Percentiles rank a stretch among this genome's conserved stretches.
Conservation (phyloP, 2,329 filamentous ascomycete genomes). For the Aulographum hederae region DNA sequence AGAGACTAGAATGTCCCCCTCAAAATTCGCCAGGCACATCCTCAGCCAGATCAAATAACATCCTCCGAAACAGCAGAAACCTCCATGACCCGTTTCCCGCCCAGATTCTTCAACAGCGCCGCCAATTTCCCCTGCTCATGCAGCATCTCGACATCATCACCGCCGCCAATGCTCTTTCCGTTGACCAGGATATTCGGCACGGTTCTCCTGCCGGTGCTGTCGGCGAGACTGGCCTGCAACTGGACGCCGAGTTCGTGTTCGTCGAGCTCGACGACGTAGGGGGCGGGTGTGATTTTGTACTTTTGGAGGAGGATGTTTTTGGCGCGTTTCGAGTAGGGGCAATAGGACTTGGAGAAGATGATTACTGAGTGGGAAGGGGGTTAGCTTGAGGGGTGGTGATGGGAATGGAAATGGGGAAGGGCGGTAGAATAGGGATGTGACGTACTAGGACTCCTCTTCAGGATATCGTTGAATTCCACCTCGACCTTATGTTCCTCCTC, state of each 20-base stretch:
- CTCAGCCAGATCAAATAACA: no score
- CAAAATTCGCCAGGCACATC: no score
- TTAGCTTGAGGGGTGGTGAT: no score
- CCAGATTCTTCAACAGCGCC: slow-evolving; percentile 54
- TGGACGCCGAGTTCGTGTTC: slow-evolving; percentile 53
- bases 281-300: slow-evolving; percentile 66
- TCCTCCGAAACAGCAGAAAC: no score
- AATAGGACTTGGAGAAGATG: slow-evolving; percentile 92
- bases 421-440: slow-evolving; percentile 8
- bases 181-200: slow-evolving; percentile 87
- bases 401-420: slow-evolving; percentile 1
- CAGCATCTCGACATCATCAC: slow-evolving; percentile 66
- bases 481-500: slow-evolving; percentile 47
- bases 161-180: slow-evolving; percentile 74
- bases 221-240: slow-evolving; percentile 53
- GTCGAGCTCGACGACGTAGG: slow-evolving; percentile 83
- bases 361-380: slow-evolving; percentile 45
- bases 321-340: slow-evolving; percentile 67
- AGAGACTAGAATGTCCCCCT: no score
- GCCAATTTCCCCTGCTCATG: slow-evolving; percentile 43
- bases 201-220: slow-evolving; percentile 62
- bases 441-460: slow-evolving; percentile 72
- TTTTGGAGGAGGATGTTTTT: slow-evolving; percentile 71
- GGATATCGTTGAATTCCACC: slow-evolving; percentile 53
- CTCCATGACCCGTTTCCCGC: slow-evolving; percentile 42